Base-by-base conservation (phyloP, 495 filamentous ascomycete species). In the Aspergillus egyptiacus region DNA sequence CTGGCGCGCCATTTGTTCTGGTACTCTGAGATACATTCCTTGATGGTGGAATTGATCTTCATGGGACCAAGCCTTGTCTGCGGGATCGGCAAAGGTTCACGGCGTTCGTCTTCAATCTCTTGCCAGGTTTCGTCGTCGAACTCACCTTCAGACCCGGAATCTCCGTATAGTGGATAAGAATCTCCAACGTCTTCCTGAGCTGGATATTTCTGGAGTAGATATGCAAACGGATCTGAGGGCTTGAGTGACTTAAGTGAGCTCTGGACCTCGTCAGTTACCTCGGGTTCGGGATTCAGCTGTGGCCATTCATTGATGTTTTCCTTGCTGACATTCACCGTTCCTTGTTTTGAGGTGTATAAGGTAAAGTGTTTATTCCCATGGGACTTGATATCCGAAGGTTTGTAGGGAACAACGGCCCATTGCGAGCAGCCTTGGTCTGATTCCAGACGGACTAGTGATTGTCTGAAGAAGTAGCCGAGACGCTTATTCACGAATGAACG, bases 131-230 rank as follows among this genome's bases (percentile, higher is more conserved):
- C 69, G 9, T 69, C 53, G 37, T 81, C 76, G 38, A 71, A 79
- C 35, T 75, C 74, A 1, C 62, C 67, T 40, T 82, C 79, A 8
- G 73, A 76, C 3, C 67, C 74, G 0, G 79, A 91, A 1, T 91
- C 83, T 20, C 84, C 85, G 54, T 79, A 85, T 0, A 75, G 4
- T 10, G 89, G 81, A 3, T 85, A 66, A 14, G 74, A 48, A 10
- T 80, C 67, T 10, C 82, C 78, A 20, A 64, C 62, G 27, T 65
- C 51, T 6, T 59, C 64, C 54, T 54, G 27, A 35, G 42, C 63
- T 14, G 67, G 67, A 54, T 79, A 77, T 36, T 75, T 79, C 10
- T 73, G 38, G 2, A 81, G 49, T 22, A 70, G 65, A 37, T 47
- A 44, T 9, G 53, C 35, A 22, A 45, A 59, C 2, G 50, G 37